These are phyloP conservation scores for Boletus rufocinnamomeus DNA, from an alignment of 768 basidiomycete genomes.

Conservation along the genomic window DNA sequence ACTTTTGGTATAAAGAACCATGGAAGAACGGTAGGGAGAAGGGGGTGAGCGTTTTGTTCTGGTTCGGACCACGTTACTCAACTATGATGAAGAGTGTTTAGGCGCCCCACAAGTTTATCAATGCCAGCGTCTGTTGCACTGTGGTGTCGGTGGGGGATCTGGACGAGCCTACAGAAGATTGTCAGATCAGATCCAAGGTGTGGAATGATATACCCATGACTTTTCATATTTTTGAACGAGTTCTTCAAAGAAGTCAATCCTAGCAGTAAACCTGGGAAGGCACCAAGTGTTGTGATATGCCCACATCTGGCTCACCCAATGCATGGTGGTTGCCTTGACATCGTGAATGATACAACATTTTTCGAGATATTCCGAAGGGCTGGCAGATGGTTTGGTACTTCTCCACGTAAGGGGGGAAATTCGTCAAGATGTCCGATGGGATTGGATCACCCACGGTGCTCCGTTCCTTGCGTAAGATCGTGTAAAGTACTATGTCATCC, in stretches of 20 bases:
- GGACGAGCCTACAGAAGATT: neutral
- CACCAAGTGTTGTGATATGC: neutral
- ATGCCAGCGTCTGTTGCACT: neutral
- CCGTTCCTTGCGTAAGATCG: neutral
- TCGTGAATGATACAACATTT: neutral
- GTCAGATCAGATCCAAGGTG: too few relatives aligned
- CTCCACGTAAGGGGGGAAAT: neutral
- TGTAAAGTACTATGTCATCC: neutral
- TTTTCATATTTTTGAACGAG: too few relatives aligned
- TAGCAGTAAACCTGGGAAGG: neutral
- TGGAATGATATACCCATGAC: too few relatives aligned
- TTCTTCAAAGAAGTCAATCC: neutral
- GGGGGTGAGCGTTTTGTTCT: neutral
- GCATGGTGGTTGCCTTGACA: neutral
- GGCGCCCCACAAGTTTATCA: too few relatives aligned
- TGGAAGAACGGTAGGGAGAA: neutral
- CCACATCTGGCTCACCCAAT: neutral
- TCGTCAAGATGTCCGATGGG: neutral
- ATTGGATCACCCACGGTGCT: neutral
- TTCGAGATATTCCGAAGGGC: slow-evolving; percentile 5
- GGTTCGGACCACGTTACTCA: neutral
- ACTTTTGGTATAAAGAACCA: neutral
- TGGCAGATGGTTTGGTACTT: slow-evolving; percentile 2
- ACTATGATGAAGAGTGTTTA: too few relatives aligned
- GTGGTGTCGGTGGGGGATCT: neutral